Evolutionary conservation across 495 filamentous ascomycete genomes (phyloP), one percentile per base, ranked within the genome.

Genomic region (Evansstolkia leycettana): DNA sequence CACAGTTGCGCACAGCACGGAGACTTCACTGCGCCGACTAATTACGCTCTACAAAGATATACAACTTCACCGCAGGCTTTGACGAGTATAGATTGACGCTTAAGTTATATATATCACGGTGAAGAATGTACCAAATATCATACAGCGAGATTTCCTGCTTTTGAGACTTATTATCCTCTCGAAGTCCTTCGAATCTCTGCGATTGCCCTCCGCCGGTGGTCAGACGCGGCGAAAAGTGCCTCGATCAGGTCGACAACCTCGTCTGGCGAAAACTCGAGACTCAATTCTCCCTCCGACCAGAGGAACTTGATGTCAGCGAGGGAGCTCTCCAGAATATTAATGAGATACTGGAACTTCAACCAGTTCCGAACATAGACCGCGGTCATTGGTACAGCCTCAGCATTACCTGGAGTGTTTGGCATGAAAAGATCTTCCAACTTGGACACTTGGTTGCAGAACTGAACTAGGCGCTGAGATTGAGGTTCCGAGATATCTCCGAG

Each of bases 231-330:
- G 63, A 99, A 99, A 51, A 93, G 70, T 11, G 85, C 78, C 43
- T 78, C 66, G 31, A 99, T 80, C 57, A 99, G 46, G 45, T 96
- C 90, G 13, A 93, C 64, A 26, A 96, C 73, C 62, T 95, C 90
- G 28, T 83, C 84, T 3, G 64, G 65, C 11, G 78, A 74, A 54
- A 94, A 94, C 42, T 92, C 85, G 37, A 90, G 46, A 46, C 78
- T 78, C 34, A 95, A 55, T 47, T 87, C 83, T 31, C 83, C 83
- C 47, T 95, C 87, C 30, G 75, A 64, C 84, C 87, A 96, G 33
- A 94, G 55, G 48, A 73, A 94, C 50, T 76, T 76, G 43, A 99
- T 89, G 43, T 99, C 89, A 34, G 74, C 80, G 28, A 96, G 63
- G 35, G 82, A 84, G 46, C 83, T 87, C 55, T 96, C 86, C 33